Conservation (phyloP, 805 yeast genomes). For the Cyberlindnera suaveolens region DNA sequence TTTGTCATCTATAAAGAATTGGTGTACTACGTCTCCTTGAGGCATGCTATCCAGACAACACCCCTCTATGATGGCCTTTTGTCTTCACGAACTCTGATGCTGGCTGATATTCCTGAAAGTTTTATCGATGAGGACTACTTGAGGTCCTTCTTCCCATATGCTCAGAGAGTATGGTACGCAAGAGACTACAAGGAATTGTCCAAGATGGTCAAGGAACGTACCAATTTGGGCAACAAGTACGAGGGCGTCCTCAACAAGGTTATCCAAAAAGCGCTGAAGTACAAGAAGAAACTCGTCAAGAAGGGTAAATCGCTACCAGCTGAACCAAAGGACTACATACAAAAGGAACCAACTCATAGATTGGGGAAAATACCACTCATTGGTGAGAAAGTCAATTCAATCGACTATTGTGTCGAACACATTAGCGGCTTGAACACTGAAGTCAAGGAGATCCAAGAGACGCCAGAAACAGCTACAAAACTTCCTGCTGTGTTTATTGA, state of each 20-base stretch:
- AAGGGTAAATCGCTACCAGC: conserved; percentile 47
- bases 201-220: conserved; percentile 54
- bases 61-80: conserved; percentile 66
- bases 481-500: conserved; percentile 57
- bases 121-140: conserved; percentile 44
- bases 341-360: conserved; percentile 81
- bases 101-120: conserved; percentile 53
- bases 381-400: conserved; percentile 82
- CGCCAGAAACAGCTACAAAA: conserved; percentile 41
- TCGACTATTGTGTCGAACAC: conserved; percentile 62
- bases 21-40: conserved; percentile 60
- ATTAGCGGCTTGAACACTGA: conserved; percentile 65
- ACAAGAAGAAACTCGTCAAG: conserved; percentile 49
- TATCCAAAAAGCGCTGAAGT: conserved; percentile 51
- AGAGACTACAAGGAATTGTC: conserved; percentile 53
- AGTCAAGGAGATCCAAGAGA: conserved; percentile 41
- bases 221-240: conserved; percentile 51
- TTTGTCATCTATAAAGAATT: conserved; percentile 69
- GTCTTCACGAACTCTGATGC: conserved; percentile 64
- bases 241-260: conserved; percentile 62
- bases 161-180: conserved; percentile 55
- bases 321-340: conserved; percentile 60
- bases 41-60: conserved; percentile 69
- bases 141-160: conserved; percentile 56
- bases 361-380: conserved; percentile 55